Base-by-base conservation (phyloP, 257 asterid species). In the Rhazya stricta region DNA sequence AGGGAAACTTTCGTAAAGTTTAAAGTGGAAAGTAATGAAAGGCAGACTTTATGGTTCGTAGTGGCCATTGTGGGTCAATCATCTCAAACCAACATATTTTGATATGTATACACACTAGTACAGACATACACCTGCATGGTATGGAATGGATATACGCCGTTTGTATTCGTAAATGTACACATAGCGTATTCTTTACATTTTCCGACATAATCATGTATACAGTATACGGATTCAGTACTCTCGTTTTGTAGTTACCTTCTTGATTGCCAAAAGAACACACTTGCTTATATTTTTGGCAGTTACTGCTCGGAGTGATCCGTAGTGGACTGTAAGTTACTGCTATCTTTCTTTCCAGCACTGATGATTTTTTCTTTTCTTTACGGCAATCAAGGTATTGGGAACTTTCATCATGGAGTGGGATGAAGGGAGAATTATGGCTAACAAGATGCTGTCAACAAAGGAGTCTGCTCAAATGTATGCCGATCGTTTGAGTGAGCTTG, bases 371-470 rank as follows among this genome's bases (percentile, higher is more conserved):
- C n/a, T n/a, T n/a, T 67, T 76, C 42, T 63, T 42, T 0, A n/a
- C 69, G 54, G 57, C 30, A 78, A 79, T 69, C 18, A 75, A 92
- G 99, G 94, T 91, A 45, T 76, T 94, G 53, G 99, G 98, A 78
- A 90, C 99, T 58, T 94, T 92, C 84, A 89, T 94, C 85, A 77
- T 88, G 92, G 99, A 94, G 86, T 88, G 91, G 95, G 96, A 87
- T 76, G 99, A 87, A 74, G 99, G 99, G 67, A 87, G 78, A 75
- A 37, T 36, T 61, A 81, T 72, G 60, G 97, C 99, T 27, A 81
- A 81, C 51, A 83, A 84, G 77, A 79, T 91, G 73, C 87, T 92
- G 67, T 81, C 86, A 19, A 82, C 98, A 42, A 82, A 84, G 84
- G 89, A 86, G n/a, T 88, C 97, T 41, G 87, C 87, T 80, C 86